Base-by-base conservation (phyloP, 306 rosid genomes). In the Acacia crassicarpa region DNA sequence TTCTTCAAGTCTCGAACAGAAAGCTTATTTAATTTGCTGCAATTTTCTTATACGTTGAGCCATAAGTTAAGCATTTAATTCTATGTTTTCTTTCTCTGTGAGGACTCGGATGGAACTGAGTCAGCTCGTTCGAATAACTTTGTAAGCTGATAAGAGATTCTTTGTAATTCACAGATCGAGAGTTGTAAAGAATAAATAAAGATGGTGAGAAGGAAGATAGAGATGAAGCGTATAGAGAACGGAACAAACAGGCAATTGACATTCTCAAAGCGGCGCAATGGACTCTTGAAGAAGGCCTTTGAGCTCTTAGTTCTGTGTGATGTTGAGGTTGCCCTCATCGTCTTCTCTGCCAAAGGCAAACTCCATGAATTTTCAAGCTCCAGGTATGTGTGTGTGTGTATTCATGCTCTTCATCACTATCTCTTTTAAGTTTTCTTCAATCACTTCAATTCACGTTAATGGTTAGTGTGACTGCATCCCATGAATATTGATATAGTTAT, bases 181-280 rank as follows among this genome's bases (percentile, higher is more conserved):
- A 67, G 62, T 30, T 9, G 15, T 58, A n/a, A 66, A 4, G 51
- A 33, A 32, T 63, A 30, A 35, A 62, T 51, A 75, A 69, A 82
- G 80, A 94, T 94, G 97, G 95, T 91, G 92, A 87, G 98, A 84
- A 97, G 98, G 11, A 94, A 92, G 84, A 92, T 95, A 46, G 94
- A 94, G 87, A 85, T 30, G 22, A 32, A 65, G 88, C 85, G 95
- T 32, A 94, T 91, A 62, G 98, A 92, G 82, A 92, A 94, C 78
- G 84, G 90, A 14, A 91, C 97, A 19, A 94, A 90, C 75, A 86
- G 98, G 2, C 98, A 94, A 63, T 97, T 94, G 0, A 91, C 98
- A 1, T 94, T 92, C 81, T 94, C 94, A 13, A n/a, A 58, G 91
- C 92, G 98, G 78, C 82, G 94, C 1, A 92, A 86, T 43, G 98